Base-by-base conservation (phyloP, 495 filamentous ascomycete species). In the Aspergillus conjunctus region DNA sequence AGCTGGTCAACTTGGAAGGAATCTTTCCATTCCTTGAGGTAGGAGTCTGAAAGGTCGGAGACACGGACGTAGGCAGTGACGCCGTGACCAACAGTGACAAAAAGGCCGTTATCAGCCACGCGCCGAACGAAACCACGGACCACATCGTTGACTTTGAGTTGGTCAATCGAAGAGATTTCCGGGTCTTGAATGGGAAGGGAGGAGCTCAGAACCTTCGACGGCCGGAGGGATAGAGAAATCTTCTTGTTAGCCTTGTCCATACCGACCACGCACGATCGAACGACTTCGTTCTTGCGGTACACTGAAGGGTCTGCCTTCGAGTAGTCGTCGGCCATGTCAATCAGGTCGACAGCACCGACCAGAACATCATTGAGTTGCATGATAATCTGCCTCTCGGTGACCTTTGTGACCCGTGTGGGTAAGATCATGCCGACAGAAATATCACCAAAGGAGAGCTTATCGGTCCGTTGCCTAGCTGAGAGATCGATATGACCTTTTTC, bases 21-120 rank as follows among this genome's bases (percentile, higher is more conserved):
- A n/a, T 88, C 82, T 77, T 96, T 96, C 94, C 94, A 98, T 50
- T 97, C 91, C 73, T 97, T 98, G 65, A 98, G 78, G 69, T 85
- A 98, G 4, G 83, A 83, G 69, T 98, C 93, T 0, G 93, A 96
- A 17, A 98, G 85, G 68, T 97, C 91, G 11, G 88, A 88, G 50
- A 98, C 84, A 61, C 87, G 86, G 31, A 93, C 86, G 70, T 90
- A 90, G 4, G 88, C 93, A 32, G 85, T 90, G n/a, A 97, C 77
- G 58, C 88, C 84, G 26, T 87, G 86, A 30, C 91, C 91, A 6
- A 98, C 77, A 49, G 84, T 77, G 33, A 98, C 83, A 64, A 96
- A 96, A 1, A 98, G 67, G 41, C 93, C 94, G 62, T 88, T 90
- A 61, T 97, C 91, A 0, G 89, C 84, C 44, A 96, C 84, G 56